phyloP scores from a whole-genome alignment of 2,329 filamentous ascomycete species.

The Talaromyces sp. region DNA sequence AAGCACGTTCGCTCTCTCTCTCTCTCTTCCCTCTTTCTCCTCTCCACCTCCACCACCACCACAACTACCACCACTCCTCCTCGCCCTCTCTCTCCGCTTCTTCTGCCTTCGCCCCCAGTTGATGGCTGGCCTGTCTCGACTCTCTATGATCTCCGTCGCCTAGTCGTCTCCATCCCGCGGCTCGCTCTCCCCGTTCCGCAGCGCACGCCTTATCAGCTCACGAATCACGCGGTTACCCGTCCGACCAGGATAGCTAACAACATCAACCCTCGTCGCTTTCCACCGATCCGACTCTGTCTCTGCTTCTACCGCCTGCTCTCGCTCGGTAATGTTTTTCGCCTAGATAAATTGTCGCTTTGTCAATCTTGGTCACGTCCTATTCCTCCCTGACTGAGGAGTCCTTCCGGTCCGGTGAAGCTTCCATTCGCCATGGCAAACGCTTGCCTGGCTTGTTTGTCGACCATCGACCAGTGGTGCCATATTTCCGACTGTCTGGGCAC shows the following conservation, averaged over 20 bases:
- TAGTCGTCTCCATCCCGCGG: neutral
- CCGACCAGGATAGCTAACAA: neutral
- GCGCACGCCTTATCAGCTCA: neutral
- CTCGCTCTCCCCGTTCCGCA: neutral
- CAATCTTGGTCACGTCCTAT: conserved; percentile 1
- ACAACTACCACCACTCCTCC: conserved; percentile 3
- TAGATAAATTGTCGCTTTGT: conserved; percentile 8
- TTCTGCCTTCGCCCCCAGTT: neutral
- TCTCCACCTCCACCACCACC: conserved; percentile 7
- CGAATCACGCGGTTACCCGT: neutral
- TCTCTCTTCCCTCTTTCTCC: conserved; percentile 1
- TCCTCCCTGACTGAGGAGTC: conserved; percentile 16
- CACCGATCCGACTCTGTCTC: conserved; percentile 6
- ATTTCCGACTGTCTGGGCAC: conserved; percentile 36
- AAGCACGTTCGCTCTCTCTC: conserved; percentile 6
- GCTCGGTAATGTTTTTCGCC: conserved; percentile 13
- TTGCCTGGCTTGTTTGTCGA: conserved; percentile 37
- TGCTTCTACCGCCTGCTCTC: conserved; percentile 6
- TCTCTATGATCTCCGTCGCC: neutral
- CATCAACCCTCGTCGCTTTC: conserved; percentile 1
- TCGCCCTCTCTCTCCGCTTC: neutral
- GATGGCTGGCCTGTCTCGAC: neutral
- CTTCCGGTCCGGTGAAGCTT: conserved; percentile 22
- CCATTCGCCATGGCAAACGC: conserved; percentile 33
- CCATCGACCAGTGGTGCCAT: conserved; percentile 39